A percentile compares a stretch with the other conserved stretches of the same genome.
phyloP scores from a whole-genome alignment of 305 asterid genomes.

The Fraxinus nigra region DNA sequence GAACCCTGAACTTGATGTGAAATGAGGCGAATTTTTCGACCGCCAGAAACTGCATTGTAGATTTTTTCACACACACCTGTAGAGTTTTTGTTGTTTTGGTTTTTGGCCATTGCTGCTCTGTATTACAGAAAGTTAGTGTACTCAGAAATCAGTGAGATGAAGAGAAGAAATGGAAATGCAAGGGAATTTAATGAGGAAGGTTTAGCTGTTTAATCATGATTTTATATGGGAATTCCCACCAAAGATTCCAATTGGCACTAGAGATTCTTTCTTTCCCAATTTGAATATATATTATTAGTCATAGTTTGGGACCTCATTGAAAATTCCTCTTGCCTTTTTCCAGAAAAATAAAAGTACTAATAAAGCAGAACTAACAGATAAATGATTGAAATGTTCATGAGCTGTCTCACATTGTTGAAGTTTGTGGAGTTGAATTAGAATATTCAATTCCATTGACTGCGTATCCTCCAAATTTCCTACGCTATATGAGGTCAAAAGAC shows the following conservation, averaged over 20 bases:
- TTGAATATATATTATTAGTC: not conserved
- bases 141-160: slow-evolving; percentile 5
- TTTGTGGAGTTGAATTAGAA: not conserved
- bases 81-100: slow-evolving; percentile 17
- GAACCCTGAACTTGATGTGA: not conserved
- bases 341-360: not conserved
- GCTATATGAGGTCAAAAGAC: not conserved
- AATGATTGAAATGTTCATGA: not conserved
- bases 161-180: not conserved
- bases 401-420: not conserved
- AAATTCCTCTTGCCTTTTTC: not conserved
- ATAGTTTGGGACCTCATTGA: not conserved
- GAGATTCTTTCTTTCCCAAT: not conserved
- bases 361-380: not conserved
- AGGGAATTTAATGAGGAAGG: slow-evolving; percentile 14
- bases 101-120: slow-evolving; percentile 18
- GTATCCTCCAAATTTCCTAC: not conserved
- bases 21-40: not conserved
- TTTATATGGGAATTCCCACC: not conserved
- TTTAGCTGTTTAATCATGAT: slow-evolving; percentile 3
- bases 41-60: not conserved
- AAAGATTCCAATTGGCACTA: not conserved
- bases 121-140: not conserved
- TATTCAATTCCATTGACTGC: not conserved
- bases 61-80: slow-evolving; percentile 11